Evolutionary conservation across 345 rosid genomes (phyloP).

Genomic region (Salix purpurea): DNA sequence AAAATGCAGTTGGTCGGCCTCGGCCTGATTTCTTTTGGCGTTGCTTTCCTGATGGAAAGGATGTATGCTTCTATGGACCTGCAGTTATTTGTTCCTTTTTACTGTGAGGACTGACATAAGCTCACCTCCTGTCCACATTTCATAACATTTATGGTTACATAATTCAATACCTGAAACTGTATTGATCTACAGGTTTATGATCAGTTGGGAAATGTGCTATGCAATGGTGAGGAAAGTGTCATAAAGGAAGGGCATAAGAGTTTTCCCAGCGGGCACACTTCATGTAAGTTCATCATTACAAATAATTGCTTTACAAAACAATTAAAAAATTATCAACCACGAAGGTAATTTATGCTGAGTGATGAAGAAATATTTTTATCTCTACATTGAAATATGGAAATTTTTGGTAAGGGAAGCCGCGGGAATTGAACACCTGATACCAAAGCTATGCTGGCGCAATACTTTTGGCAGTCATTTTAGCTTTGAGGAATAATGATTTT

Average conservation of each 20-base stretch:
- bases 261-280: slow-evolving; percentile 90
- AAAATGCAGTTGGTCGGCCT: slow-evolving; percentile 79
- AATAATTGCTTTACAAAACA: not conserved
- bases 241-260: slow-evolving; percentile 88
- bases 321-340: not conserved
- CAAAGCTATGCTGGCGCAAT: not conserved
- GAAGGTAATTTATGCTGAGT: not conserved
- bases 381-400: not conserved
- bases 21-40: slow-evolving; percentile 98
- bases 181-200: slow-evolving; percentile 47
- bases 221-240: slow-evolving; percentile 60
- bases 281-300: slow-evolving; percentile 41
- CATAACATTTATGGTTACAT: not conserved
- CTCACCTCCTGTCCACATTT: not conserved
- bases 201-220: slow-evolving; percentile 62
- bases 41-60: slow-evolving; percentile 91
- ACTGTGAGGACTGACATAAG: not conserved
- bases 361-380: not conserved
- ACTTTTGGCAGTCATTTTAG: not conserved
- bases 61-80: slow-evolving; percentile 39
- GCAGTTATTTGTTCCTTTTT: slow-evolving; percentile 8
- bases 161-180: not conserved
- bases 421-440: not conserved
- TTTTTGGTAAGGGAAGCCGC: not conserved
- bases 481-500: not conserved